A percentile compares a stretch with the other conserved stretches of the same genome.
Evolutionary conservation across 2,329 filamentous ascomycete genomes (phyloP).

Genomic region (Monosporascus sp.): DNA sequence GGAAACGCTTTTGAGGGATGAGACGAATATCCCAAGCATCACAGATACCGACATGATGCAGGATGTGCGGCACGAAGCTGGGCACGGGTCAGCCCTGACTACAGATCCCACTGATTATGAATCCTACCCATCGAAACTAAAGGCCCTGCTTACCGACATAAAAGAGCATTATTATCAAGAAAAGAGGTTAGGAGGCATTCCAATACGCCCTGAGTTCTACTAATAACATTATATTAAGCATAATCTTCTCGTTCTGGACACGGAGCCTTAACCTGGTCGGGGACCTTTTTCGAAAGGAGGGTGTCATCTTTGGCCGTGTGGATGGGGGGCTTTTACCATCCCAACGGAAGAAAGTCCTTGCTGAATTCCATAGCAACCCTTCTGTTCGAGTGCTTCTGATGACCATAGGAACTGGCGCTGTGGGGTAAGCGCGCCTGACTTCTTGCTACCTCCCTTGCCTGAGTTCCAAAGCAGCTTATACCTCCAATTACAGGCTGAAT

Average conservation of each 20-base stretch:
- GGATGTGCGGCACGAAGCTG: background rate
- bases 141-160: slow-evolving; percentile 18
- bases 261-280: slow-evolving; percentile 26
- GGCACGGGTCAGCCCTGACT: background rate
- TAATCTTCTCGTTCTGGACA: slow-evolving; percentile 31
- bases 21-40: background rate
- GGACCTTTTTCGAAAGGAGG: slow-evolving; percentile 14
- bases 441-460: background rate
- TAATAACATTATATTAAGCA: slow-evolving; percentile 13
- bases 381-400: slow-evolving; percentile 22
- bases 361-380: slow-evolving; percentile 17
- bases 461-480: background rate
- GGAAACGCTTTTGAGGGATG: background rate
- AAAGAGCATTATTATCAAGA: slow-evolving; percentile 4
- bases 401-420: slow-evolving; percentile 26
- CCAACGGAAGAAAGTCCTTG: slow-evolving; percentile 17
- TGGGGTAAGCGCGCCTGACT: slow-evolving; percentile 20
- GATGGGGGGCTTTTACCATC: slow-evolving; percentile 20
- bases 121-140: slow-evolving; percentile 15
- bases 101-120: background rate
- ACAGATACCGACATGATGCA: background rate
- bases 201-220: background rate
- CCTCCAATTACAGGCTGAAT: slow-evolving; percentile 9
- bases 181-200: slow-evolving; percentile 15
- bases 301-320: slow-evolving; percentile 20